Conservation (phyloP, 192 early-diverging fungal genomes). For the Rhizophlyctis rosea region DNA sequence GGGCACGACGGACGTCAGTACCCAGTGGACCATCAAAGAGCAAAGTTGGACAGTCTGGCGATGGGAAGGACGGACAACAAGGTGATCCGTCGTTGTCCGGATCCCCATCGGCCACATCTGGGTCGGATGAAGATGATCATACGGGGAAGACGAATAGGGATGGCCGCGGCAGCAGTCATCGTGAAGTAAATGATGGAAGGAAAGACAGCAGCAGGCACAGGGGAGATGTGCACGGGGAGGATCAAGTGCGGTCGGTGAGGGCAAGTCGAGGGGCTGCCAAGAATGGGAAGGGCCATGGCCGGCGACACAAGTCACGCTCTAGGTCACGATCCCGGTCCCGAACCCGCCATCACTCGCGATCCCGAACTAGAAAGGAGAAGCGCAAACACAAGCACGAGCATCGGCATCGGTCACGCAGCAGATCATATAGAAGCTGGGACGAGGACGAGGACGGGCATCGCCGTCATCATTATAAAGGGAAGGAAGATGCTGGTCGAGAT, state of each 20-base stretch:
- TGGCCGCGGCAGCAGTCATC: not conserved
- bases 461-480: not conserved
- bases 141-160: not conserved
- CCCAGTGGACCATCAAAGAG: not conserved
- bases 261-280: too few species aligned
- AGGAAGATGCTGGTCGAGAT: not conserved
- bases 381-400: not conserved
- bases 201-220: not conserved
- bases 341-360: not conserved
- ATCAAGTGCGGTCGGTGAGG: not conserved
- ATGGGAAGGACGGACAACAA: not conserved
- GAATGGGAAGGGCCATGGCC: too few species aligned
- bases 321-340: not conserved
- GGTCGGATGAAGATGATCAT: not conserved
- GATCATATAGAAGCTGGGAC: not conserved
- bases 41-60: not conserved
- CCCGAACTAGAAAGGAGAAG: not conserved
- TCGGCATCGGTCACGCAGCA: not conserved
- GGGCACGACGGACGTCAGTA: not conserved
- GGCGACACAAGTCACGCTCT: not conserved
- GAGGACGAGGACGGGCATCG: not conserved
- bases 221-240: not conserved
- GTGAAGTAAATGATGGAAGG: not conserved
- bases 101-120: not conserved
- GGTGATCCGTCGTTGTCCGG: not conserved